Percentiles rank a stretch among this genome's conserved stretches.
Evolutionary conservation across 345 rosid genomes (phyloP).

Genomic region (Eutrema japonicum): DNA sequence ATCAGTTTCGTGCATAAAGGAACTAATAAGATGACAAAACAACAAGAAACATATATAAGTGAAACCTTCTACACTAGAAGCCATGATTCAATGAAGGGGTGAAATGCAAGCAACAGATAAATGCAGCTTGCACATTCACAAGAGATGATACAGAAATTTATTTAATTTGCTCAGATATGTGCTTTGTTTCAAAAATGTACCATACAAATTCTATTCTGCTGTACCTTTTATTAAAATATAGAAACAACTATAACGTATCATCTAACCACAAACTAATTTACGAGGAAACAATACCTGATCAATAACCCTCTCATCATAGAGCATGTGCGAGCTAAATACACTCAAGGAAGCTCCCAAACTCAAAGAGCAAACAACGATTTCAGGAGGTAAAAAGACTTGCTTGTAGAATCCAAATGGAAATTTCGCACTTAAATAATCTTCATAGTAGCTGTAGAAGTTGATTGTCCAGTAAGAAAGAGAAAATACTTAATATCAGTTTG

Average conservation of each 20-base stretch:
- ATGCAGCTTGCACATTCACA: conserved; percentile 21
- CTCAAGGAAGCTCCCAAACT: conserved; percentile 83
- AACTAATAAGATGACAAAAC: conserved; percentile 29
- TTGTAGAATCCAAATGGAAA: conserved; percentile 96
- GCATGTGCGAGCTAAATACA: conserved; percentile 77
- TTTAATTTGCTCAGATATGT: background rate
- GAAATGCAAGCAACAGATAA: conserved; percentile 17
- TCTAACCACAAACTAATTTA: conserved; percentile 14
- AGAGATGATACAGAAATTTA: conserved; percentile 6
- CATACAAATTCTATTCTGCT: background rate
- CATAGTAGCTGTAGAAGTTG: conserved; percentile 73
- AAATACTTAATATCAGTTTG: conserved; percentile 19
- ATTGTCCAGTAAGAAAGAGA: conserved; percentile 31
- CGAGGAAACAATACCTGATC: conserved; percentile 67
- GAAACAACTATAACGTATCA: background rate
- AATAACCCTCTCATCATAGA: conserved; percentile 86
- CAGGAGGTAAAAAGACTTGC: conserved; percentile 88
- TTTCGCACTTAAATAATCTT: conserved; percentile 80
- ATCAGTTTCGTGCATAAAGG: conserved; percentile 37
- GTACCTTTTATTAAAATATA: conserved; percentile 21
- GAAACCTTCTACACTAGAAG: conserved; percentile 26
- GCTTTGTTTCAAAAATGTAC: conserved; percentile 2
- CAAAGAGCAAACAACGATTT: conserved; percentile 74
- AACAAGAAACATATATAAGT: conserved; percentile 8
- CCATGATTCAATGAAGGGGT: conserved; percentile 10